Conservation (phyloP, 208 protist species). For the Leishmania amazonensis region DNA sequence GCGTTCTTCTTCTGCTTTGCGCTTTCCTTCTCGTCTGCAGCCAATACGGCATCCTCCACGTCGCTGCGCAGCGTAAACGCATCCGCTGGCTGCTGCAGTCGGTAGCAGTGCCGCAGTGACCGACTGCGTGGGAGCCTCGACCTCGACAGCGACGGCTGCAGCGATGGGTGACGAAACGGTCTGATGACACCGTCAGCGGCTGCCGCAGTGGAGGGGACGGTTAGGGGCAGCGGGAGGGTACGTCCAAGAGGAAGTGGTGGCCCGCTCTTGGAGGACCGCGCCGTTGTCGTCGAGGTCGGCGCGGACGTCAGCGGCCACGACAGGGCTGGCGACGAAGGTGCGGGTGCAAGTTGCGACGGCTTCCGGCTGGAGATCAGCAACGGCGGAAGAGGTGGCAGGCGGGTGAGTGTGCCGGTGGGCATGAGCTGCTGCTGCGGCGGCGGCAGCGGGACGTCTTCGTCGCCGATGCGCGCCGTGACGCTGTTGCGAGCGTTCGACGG, state of each 20-base stretch:
- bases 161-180: too few relatives aligned
- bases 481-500: too few relatives aligned
- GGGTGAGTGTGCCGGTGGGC: neutral
- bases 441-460: neutral
- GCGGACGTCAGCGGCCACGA: neutral
- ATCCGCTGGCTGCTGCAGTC: slow-evolving; percentile 36
- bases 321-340: neutral
- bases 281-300: neutral
- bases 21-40: neutral
- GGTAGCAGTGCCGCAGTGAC: slow-evolving; percentile 43
- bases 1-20: neutral
- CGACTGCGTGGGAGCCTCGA: neutral
- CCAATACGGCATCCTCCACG: slow-evolving; percentile 13
- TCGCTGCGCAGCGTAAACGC: slow-evolving; percentile 33
- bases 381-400: slow-evolving; percentile 1
- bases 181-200: neutral
- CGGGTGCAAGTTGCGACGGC: neutral
- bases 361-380: neutral
- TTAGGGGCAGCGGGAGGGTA: neutral
- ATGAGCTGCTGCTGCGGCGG: slow-evolving; percentile 3
- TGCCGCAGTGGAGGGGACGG: neutral
- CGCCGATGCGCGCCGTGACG: neutral
- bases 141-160: neutral
- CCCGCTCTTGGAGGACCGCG: neutral
- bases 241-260: neutral